Conservation (phyloP, 331 rosid species). For the Telfairia occidentalis region DNA sequence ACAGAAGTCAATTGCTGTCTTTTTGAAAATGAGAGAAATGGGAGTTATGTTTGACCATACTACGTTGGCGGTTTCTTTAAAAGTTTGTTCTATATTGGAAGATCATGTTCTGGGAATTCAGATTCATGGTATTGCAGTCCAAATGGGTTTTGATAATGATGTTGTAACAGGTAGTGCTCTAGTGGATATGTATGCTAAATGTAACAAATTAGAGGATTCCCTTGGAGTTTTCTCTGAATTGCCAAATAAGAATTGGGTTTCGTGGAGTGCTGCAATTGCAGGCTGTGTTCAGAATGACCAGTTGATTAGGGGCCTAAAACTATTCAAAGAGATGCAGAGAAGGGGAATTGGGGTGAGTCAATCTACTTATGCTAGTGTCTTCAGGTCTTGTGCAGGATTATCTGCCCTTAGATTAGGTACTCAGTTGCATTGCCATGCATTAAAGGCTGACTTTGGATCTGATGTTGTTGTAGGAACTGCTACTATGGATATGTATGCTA, state of each 20-base stretch:
- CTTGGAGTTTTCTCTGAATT: constrained; percentile 35
- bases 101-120: constrained; percentile 43
- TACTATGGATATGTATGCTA: constrained; percentile 70
- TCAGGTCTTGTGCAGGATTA: constrained; percentile 70
- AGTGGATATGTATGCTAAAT: constrained; percentile 59
- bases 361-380: constrained; percentile 44
- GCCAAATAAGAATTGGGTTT: constrained; percentile 51
- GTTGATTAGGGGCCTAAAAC: constrained; percentile 33
- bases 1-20: constrained; percentile 25
- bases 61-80: constrained; percentile 44
- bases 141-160: constrained; percentile 41
- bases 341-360: constrained; percentile 58
- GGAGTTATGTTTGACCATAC: constrained; percentile 36
- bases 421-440: constrained; percentile 59
- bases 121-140: constrained; percentile 48
- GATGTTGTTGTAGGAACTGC: constrained; percentile 70
- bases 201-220: constrained; percentile 36
- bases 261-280: constrained; percentile 74
- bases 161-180: constrained; percentile 61
- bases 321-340: constrained; percentile 54
- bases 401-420: constrained; percentile 41
- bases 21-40: constrained; percentile 30
- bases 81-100: constrained; percentile 41
- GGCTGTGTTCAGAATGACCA: constrained; percentile 57
- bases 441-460: constrained; percentile 42